Evolutionary conservation across 306 rosid genomes (phyloP).

Genomic region (Begonia peltatifolia): DNA sequence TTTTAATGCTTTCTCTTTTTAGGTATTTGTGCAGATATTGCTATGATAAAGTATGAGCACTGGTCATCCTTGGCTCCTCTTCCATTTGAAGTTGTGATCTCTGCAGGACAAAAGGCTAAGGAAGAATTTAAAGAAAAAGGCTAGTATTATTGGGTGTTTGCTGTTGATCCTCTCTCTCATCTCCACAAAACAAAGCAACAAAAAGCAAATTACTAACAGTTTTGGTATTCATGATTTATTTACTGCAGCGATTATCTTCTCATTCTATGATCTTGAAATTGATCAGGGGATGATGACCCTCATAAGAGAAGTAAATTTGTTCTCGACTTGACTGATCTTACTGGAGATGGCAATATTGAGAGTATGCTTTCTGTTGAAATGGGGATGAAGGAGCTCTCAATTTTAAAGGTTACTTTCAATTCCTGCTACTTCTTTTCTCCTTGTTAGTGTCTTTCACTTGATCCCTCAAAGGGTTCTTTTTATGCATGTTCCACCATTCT

Average conservation of each 20-base stretch:
- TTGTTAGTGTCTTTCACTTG: background rate
- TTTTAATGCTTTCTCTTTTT: slow-evolving; percentile 22
- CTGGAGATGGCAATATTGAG: slow-evolving; percentile 95
- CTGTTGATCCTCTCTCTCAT: slow-evolving; percentile 3
- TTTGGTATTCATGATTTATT: no score
- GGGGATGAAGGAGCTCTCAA: slow-evolving; percentile 89
- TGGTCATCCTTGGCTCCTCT: slow-evolving; percentile 99
- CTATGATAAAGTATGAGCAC: slow-evolving; percentile 70
- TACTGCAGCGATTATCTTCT: background rate
- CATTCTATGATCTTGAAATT: slow-evolving; percentile 12
- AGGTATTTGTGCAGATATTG: slow-evolving; percentile 92
- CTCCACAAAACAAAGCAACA: background rate
- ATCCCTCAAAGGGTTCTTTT: no score
- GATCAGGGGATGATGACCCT: slow-evolving; percentile 51
- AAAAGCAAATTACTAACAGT: no score
- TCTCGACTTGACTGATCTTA: slow-evolving; percentile 72
- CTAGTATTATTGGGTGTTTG: slow-evolving; percentile 22
- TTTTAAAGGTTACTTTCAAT: slow-evolving; percentile 54
- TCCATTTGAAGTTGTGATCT: slow-evolving; percentile 92
- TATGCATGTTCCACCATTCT: no score
- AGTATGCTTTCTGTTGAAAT: slow-evolving; percentile 95
- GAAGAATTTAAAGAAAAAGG: slow-evolving; percentile 86
- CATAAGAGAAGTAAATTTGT: slow-evolving; percentile 59
- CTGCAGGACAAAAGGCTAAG: slow-evolving; percentile 98
- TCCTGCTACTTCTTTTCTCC: slow-evolving; percentile 2